These are phyloP conservation scores for Globisporangium nunn DNA, from an alignment of 352 stramenopile genomes.

Conservation along the genomic window DNA sequence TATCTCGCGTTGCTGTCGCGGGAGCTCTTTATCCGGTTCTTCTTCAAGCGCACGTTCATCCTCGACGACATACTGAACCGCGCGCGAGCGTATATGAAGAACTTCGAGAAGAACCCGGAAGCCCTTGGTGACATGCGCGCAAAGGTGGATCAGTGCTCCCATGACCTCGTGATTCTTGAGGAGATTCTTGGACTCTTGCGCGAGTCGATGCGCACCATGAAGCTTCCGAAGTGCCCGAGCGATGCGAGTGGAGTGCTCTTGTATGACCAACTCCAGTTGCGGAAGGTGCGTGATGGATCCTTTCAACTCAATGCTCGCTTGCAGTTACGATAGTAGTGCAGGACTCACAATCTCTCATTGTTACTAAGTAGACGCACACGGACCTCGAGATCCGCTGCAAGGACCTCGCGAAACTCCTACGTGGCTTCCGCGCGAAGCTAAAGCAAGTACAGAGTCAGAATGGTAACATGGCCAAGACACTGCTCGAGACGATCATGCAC, in stretches of 20 bases:
- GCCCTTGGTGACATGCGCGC: conserved; percentile 85
- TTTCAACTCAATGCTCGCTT: no score
- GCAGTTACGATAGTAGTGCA: background rate
- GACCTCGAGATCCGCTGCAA: conserved; percentile 88
- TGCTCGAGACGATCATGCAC: conserved; percentile 55
- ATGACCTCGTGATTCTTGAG: conserved; percentile 93
- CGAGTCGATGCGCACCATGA: conserved; percentile 90
- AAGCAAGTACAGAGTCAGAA: conserved; percentile 82
- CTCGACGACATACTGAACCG: conserved; percentile 93
- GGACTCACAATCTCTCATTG: background rate
- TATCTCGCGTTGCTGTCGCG: conserved; percentile 91
- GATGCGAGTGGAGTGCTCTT: conserved; percentile 84
- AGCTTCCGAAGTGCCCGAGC: conserved; percentile 86
- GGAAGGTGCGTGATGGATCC: conserved; percentile 23
- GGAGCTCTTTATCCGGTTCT: conserved; percentile 91
- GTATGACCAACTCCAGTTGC: conserved; percentile 92
- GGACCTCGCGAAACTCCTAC: conserved; percentile 91
- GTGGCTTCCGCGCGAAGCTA: conserved; percentile 86
- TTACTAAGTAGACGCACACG: conserved; percentile 33
- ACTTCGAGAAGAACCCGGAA: conserved; percentile 89
- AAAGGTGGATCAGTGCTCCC: conserved; percentile 87
- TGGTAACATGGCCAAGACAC: conserved; percentile 65
- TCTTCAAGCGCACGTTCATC: conserved; percentile 95
- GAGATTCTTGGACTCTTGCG: conserved; percentile 94
- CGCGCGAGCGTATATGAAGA: conserved; percentile 90